Conservation (phyloP, 495 filamentous ascomycete species). For the Cryomyces minteri region DNA sequence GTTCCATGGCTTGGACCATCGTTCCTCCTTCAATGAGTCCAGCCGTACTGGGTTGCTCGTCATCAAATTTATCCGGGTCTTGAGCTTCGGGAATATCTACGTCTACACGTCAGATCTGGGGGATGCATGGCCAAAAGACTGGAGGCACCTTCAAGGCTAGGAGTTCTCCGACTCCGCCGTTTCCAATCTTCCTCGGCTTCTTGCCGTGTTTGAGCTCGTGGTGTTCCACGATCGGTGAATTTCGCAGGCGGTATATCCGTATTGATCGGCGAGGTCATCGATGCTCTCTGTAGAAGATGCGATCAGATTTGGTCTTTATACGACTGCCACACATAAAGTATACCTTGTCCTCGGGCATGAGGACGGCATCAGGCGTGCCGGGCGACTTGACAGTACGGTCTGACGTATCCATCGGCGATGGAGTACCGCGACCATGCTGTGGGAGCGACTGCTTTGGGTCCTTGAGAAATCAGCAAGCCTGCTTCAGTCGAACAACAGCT, state of each 20-base stretch:
- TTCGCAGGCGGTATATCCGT: constrained; percentile 49
- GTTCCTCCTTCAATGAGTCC: constrained; percentile 1
- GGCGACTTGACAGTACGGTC: constrained; percentile 10
- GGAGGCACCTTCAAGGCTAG: constrained; percentile 52
- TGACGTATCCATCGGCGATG: constrained; percentile 11
- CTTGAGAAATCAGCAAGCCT: constrained; percentile 4
- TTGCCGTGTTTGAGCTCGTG: constrained; percentile 60
- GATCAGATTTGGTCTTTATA: not conserved
- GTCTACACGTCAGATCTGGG: constrained; percentile 1
- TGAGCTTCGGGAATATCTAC: constrained; percentile 15
- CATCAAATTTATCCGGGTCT: not conserved
- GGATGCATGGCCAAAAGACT: constrained; percentile 17
- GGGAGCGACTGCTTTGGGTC: constrained; percentile 11
- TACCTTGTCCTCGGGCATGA: constrained; percentile 13
- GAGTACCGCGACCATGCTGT: not conserved
- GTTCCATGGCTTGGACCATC: constrained; percentile 13
- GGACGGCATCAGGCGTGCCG: constrained; percentile 2
- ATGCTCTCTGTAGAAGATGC: constrained; percentile 2
- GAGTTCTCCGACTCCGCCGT: constrained; percentile 25
- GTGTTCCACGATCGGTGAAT: constrained; percentile 52
- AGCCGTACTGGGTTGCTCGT: not conserved
- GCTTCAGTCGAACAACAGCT: constrained; percentile 9
- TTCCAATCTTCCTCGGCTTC: constrained; percentile 39
- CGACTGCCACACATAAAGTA: constrained; percentile 1
- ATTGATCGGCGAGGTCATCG: constrained; percentile 12